Percentiles rank a stretch among this genome's conserved stretches.
phyloP scores from a whole-genome alignment of 2,329 filamentous ascomycete genomes.

The Colletotrichum somersetense region DNA sequence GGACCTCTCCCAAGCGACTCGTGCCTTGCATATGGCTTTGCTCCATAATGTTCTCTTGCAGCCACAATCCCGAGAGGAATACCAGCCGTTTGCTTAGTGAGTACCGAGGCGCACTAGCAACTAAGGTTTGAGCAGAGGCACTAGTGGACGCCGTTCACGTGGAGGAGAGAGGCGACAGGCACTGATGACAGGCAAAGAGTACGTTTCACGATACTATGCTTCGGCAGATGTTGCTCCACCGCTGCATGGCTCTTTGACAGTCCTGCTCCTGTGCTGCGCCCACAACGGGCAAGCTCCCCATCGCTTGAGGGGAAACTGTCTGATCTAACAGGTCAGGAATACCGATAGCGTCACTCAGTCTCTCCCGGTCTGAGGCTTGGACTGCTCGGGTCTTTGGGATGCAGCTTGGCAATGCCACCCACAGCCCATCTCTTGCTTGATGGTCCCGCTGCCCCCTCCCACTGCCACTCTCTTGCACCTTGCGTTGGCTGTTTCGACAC shows the following conservation, averaged over 20 bases:
- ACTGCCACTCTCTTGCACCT: conserved; percentile 22
- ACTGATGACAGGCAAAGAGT: conserved; percentile 31
- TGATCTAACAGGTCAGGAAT: conserved; percentile 5
- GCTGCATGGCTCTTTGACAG: conserved; percentile 37
- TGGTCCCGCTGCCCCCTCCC: conserved; percentile 17
- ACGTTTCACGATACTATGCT: conserved; percentile 39
- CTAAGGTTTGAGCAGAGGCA: conserved; percentile 33
- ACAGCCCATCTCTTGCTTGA: conserved; percentile 27
- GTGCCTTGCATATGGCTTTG: conserved; percentile 12
- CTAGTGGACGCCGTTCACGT: conserved; percentile 36
- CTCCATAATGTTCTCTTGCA: not conserved
- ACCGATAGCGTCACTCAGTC: conserved; percentile 35
- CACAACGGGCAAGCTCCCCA: conserved; percentile 20
- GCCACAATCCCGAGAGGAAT: not conserved
- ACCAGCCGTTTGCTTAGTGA: not conserved
- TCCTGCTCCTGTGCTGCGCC: conserved; percentile 25
- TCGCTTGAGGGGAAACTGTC: not conserved
- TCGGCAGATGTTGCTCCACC: conserved; percentile 17
- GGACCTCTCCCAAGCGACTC: not conserved
- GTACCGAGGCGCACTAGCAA: conserved; percentile 25
- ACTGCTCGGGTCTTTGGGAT: conserved; percentile 39
- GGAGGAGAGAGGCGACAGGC: conserved; percentile 26
- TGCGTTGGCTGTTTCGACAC: conserved; percentile 34
- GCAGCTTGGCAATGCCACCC: conserved; percentile 38
- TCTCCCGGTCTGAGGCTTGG: conserved; percentile 38